A percentile compares a stretch with the other conserved stretches of the same genome.
Conservation (phyloP, 805 yeast species). For the Dipodascopsis uninucleata region DNA sequence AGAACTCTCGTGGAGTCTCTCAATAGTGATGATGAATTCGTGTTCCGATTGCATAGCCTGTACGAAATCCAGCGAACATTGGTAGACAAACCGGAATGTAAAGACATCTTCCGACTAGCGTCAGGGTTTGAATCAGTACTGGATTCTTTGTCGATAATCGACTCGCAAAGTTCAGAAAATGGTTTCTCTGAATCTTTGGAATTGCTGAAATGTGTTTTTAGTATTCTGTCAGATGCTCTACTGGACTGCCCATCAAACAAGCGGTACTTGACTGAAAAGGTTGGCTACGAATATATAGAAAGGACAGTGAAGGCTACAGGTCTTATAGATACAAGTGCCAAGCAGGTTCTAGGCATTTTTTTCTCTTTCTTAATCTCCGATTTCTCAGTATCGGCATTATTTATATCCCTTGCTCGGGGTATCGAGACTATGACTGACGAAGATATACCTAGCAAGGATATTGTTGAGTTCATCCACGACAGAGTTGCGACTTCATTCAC, state of each 20-base stretch:
- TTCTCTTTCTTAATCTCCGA: constrained; percentile 26
- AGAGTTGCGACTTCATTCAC: constrained; percentile 13
- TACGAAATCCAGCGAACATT: constrained; percentile 28
- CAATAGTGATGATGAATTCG: constrained; percentile 23
- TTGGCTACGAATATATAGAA: constrained; percentile 7
- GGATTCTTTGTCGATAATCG: constrained; percentile 2
- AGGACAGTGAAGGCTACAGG: constrained; percentile 6
- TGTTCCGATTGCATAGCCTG: constrained; percentile 20
- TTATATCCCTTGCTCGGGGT: constrained; percentile 23
- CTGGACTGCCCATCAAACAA: constrained; percentile 11
- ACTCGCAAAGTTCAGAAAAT: constrained; percentile 2
- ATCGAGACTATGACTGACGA: constrained; percentile 7
- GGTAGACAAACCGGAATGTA: constrained; percentile 27
- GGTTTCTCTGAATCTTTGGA: constrained; percentile 28
- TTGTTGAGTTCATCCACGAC: constrained; percentile 7
- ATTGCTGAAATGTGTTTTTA: constrained; percentile 26
- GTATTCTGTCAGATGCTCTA: constrained; percentile 26
- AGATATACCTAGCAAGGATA: neutral
- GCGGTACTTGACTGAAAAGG: constrained; percentile 19
- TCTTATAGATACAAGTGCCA: constrained; percentile 10
- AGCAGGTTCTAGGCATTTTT: constrained; percentile 25
- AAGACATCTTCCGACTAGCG: constrained; percentile 26
- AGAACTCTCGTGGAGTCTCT: constrained; percentile 22
- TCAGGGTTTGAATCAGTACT: constrained; percentile 27
- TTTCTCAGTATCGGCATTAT: constrained; percentile 26